Base-by-base conservation (phyloP, 352 stramenopile genomes). In the Phytophthora lateralis region DNA sequence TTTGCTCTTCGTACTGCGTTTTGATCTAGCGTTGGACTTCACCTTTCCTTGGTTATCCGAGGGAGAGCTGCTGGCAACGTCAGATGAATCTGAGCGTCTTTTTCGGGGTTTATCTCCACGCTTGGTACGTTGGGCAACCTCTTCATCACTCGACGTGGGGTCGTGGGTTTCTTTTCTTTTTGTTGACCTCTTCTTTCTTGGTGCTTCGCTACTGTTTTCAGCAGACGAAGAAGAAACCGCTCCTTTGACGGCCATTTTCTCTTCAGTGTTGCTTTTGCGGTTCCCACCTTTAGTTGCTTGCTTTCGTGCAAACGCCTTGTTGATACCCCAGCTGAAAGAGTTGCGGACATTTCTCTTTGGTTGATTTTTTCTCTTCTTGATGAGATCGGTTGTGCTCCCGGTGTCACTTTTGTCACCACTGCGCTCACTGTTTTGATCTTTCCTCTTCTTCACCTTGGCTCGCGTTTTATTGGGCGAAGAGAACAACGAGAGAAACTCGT, bases 251-350 rank as follows among this genome's bases (percentile, higher is more conserved):
- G 38, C 6, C 18, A 21, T 15, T 20, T 50, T 63, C 34, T 57
- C 57, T 38, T 43, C 50, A 24, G 42, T 58, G 10, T 17, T 24
- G 21, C 32, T 49, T 15, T 45, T 68, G 6, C 20, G 34, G 6
- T 18, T 56, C 7, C 48, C 51, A 48, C n/a, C 42, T 63, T 62
- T 63, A 5, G 64, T 43, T 8, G 52, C 52, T 38, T 88, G 73
- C 34, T 91, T 91, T 26, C 75, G 48, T 20, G 75, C 79, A 65
- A 91, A 91, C 3, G 81, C 81, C 41, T 89, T 91, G 2, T 60
- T 61, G 41, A 91, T 91, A 0, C 79, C 81, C 81, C 81, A 91
- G 20, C 81, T 89, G 39, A 85, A 91, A 0, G 81, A 87, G 32
- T 91, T 91, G 5, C 81, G 63, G 4, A 87, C 66, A 44, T 78